phyloP scores from a whole-genome alignment of 176 grass and related monocot species.

The Zizania latifolia region DNA sequence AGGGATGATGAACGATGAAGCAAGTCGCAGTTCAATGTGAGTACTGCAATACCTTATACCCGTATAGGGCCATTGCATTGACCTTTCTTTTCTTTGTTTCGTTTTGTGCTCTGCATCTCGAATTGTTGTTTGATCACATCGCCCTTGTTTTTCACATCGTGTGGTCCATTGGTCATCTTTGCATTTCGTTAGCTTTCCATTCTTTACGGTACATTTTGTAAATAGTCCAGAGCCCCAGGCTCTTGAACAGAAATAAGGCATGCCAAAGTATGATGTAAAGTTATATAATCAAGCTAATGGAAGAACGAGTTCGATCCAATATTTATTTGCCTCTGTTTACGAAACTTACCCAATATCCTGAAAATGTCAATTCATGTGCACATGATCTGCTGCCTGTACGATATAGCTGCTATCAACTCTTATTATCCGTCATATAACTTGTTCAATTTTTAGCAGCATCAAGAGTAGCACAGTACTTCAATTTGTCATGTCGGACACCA shows the following conservation, averaged over 20 bases:
- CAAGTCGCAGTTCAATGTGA: slow-evolving; percentile 47
- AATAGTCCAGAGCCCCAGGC: slow-evolving; percentile 45
- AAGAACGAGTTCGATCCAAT: slow-evolving; percentile 1
- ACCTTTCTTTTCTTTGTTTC: not conserved
- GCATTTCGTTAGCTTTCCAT: slow-evolving; percentile 19
- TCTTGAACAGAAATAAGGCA: slow-evolving; percentile 45
- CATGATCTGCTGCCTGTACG: not conserved
- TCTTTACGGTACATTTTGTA: slow-evolving; percentile 48
- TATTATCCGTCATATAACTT: too few species aligned
- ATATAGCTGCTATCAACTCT: not conserved
- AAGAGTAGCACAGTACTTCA: too few species aligned
- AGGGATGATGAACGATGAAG: slow-evolving; percentile 96
- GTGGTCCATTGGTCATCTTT: slow-evolving; percentile 26
- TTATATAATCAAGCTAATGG: slow-evolving; percentile 5
- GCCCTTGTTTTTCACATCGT: slow-evolving; percentile 3
- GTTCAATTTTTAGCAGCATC: too few species aligned
- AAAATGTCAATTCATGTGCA: not conserved
- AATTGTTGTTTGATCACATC: slow-evolving; percentile 31
- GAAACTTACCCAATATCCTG: not conserved
- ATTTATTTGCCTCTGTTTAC: not conserved
- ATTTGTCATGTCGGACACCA: too few species aligned
- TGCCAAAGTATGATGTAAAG: slow-evolving; percentile 14
- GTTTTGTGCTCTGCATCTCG: not conserved
- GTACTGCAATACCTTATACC: not conserved
- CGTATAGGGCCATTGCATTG: not conserved